These are phyloP conservation scores for Debaryomycetaceae sp. DNA, from an alignment of 1,139 yeast species.

Conservation along the genomic window DNA sequence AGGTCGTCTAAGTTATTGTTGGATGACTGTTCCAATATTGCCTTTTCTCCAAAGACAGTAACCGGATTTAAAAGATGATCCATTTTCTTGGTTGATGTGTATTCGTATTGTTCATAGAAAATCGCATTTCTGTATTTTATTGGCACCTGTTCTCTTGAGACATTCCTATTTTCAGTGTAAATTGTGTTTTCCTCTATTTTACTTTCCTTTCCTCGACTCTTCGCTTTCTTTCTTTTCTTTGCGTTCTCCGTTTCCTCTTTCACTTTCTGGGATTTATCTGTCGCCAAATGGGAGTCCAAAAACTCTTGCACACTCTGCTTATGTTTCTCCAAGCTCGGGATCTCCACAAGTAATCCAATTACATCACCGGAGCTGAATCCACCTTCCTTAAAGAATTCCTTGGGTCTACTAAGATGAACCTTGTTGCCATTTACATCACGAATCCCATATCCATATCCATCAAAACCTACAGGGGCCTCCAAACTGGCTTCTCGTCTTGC, in stretches of 20 bases:
- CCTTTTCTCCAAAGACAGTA: conserved; percentile 65
- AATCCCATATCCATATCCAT: conserved; percentile 89
- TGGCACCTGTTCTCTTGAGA: conserved; percentile 82
- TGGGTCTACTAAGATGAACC: conserved; percentile 71
- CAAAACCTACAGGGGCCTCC: conserved; percentile 95
- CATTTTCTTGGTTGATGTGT: conserved; percentile 72
- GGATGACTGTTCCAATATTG: conserved; percentile 33
- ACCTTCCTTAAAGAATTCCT: conserved; percentile 41
- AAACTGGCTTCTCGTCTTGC: conserved; percentile 82
- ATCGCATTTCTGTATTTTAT: conserved; percentile 75
- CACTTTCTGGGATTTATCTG: conserved; percentile 5
- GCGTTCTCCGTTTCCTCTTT: conserved; percentile 10
- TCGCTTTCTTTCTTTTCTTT: conserved; percentile 16
- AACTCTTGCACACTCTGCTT: conserved; percentile 22
- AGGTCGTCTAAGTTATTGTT: conserved; percentile 20
- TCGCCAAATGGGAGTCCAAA: conserved; percentile 9
- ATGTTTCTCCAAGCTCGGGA: conserved; percentile 57
- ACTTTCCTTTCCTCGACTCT: conserved; percentile 7
- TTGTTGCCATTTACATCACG: conserved; percentile 80
- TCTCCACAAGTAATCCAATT: conserved; percentile 71
- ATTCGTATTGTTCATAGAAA: conserved; percentile 85
- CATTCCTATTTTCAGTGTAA: conserved; percentile 27
- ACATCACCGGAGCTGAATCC: conserved; percentile 76
- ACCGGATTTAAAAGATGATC: conserved; percentile 74
- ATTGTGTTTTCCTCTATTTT: conserved; percentile 17